Base-by-base conservation (phyloP, 441 rosid species). In the Francoa sonchifolia region DNA sequence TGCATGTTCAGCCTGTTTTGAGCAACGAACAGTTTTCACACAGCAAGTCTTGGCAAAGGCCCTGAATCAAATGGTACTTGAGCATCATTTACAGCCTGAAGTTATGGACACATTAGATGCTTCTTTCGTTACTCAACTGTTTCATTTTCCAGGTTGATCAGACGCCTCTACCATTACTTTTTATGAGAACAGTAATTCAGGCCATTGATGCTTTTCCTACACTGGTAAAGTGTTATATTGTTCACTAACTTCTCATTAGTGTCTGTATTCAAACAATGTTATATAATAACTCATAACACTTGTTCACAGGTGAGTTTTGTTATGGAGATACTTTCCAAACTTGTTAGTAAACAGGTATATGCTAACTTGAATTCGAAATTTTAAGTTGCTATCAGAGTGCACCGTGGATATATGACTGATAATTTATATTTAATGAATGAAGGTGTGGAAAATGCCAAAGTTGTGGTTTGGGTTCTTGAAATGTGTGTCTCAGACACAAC, bases 381-480 rank as follows among this genome's bases (percentile, higher is more conserved):
- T n/a, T n/a, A n/a, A 35, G 36, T 44, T 45, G 20, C 20, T 29
- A 18, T 22, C 17, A 6, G 11, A 23, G 21, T 32, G 1, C 15
- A n/a, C 16, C 33, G 1, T 39, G 13, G 19, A 7, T 25, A 23
- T 29, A 16, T 8, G 28, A 36, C 42, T 42, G 19, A 45, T 33
- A 3, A 43, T 6, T 36, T 38, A 5, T 33, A n/a, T 47, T 18
- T 12, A 44, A 47, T 41, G 36, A 35, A 26, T 54, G 48, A 68
- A 87, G 99, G 63, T 87, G 26, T 92, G 99, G 99, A 92, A 74
- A 67, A 76, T 87, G 76, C 99, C 99, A 22, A 92, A 92, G 69
- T 51, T 92, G 56, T 92, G 96, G 94, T 95, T 83, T 55, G 95
- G 99, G 45, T 92, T 92, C 66, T 58, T 87, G 74, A 92, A 92